phyloP scores from a whole-genome alignment of 805 yeast species.

The Candida glaebosa region DNA sequence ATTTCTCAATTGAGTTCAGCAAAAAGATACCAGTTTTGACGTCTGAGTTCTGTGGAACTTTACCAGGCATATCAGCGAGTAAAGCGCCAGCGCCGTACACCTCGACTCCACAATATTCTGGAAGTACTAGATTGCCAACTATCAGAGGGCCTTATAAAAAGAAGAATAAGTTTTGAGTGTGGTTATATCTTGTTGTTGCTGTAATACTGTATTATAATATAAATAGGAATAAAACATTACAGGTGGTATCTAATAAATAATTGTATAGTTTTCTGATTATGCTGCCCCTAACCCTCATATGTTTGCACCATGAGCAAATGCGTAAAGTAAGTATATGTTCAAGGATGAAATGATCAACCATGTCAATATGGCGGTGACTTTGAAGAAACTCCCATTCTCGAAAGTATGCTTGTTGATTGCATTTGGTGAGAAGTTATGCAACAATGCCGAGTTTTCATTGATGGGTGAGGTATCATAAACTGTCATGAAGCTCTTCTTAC shows the following conservation, averaged over 20 bases:
- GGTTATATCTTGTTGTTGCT: background rate
- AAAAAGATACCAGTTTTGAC: slow-evolving; percentile 63
- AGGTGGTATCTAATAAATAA: too few species aligned
- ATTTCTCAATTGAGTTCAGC: slow-evolving; percentile 28
- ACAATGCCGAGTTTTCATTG: slow-evolving; percentile 12
- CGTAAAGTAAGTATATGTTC: slow-evolving; percentile 38
- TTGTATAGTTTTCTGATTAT: slow-evolving; percentile 1
- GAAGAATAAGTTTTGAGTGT: slow-evolving; percentile 17
- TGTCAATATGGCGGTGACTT: slow-evolving; percentile 30
- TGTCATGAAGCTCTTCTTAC: slow-evolving; percentile 36
- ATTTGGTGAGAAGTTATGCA: slow-evolving; percentile 8
- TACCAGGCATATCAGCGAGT: slow-evolving; percentile 56
- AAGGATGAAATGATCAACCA: slow-evolving; percentile 39
- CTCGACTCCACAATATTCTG: background rate
- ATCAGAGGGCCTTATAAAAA: slow-evolving; percentile 39
- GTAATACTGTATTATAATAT: slow-evolving; percentile 1
- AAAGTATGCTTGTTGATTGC: slow-evolving; percentile 25
- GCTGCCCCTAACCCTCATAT: too few species aligned
- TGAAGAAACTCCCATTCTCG: slow-evolving; percentile 36
- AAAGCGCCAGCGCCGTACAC: slow-evolving; percentile 12
- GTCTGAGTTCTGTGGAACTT: slow-evolving; percentile 70
- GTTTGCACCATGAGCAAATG: slow-evolving; percentile 40
- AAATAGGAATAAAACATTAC: background rate
- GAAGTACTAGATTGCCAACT: slow-evolving; percentile 27
- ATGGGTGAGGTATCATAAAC: slow-evolving; percentile 23